These are phyloP conservation scores for Beta corolliflora DNA, from an alignment of 179 eudicot species.

Conservation along the genomic window DNA sequence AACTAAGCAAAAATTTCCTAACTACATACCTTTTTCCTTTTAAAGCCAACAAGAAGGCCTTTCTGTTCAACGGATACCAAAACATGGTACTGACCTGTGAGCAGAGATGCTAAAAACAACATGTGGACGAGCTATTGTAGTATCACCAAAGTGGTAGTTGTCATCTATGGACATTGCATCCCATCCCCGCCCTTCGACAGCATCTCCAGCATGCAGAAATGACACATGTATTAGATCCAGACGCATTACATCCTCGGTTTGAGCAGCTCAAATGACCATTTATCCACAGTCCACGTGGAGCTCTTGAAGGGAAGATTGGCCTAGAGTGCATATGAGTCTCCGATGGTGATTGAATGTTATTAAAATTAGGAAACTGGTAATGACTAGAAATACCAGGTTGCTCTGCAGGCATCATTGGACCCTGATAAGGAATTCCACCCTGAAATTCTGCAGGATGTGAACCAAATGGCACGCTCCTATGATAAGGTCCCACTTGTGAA, in stretches of 20 bases:
- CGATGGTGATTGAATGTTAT: slow-evolving; percentile 13
- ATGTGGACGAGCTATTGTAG: slow-evolving; percentile 4
- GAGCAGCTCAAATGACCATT: slow-evolving; percentile 30
- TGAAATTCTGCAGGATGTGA: slow-evolving; percentile 17
- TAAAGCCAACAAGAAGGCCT: neutral
- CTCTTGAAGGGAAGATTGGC: slow-evolving; percentile 16
- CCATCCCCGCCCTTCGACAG: slow-evolving; percentile 37
- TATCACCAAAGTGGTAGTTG: neutral
- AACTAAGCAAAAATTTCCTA: neutral
- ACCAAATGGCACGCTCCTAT: slow-evolving; percentile 20
- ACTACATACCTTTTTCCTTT: neutral
- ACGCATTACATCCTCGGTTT: slow-evolving; percentile 31
- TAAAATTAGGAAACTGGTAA: slow-evolving; percentile 12
- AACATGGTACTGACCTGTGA: slow-evolving; percentile 18
- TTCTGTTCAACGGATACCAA: neutral
- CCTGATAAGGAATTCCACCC: slow-evolving; percentile 14
- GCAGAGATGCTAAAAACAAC: slow-evolving; percentile 11
- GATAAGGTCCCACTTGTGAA: slow-evolving; percentile 19
- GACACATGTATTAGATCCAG: slow-evolving; percentile 34
- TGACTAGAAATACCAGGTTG: slow-evolving; percentile 9
- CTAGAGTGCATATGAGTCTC: slow-evolving; percentile 1
- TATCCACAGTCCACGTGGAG: slow-evolving; percentile 4
- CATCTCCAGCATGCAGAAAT: slow-evolving; percentile 41
- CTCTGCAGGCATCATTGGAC: slow-evolving; percentile 9
- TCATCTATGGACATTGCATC: slow-evolving; percentile 40